These are phyloP conservation scores for Cynara cardunculus DNA, from an alignment of 129 eudicot species.

Conservation along the genomic window DNA sequence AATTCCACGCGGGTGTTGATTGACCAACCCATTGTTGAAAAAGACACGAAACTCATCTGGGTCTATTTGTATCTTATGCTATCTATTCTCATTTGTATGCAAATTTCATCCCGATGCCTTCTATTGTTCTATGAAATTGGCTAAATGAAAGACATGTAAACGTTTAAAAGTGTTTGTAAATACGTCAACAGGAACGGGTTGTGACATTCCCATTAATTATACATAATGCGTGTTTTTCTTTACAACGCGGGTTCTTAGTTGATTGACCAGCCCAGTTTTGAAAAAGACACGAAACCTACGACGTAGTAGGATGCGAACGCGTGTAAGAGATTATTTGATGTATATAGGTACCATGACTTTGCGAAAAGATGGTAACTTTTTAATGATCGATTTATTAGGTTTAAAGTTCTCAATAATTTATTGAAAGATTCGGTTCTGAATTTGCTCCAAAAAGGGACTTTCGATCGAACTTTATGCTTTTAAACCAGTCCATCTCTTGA, in stretches of 20 bases:
- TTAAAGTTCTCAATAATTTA: not conserved
- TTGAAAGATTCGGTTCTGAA: not conserved
- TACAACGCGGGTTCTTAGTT: not conserved
- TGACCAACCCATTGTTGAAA: not conserved
- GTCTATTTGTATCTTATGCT: too few relatives aligned
- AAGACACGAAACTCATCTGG: not conserved
- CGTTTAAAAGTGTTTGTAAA: not conserved
- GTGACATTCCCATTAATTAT: not conserved
- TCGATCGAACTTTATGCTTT: not conserved
- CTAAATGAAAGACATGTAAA: too few relatives aligned
- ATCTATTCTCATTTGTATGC: not conserved
- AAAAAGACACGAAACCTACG: not conserved
- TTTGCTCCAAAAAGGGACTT: too few relatives aligned
- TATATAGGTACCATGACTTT: conserved; percentile 1
- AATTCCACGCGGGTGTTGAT: not conserved
- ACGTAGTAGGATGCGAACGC: not conserved
- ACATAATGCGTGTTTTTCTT: not conserved
- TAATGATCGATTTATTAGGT: not conserved
- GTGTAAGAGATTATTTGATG: not conserved
- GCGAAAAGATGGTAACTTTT: conserved; percentile 10
- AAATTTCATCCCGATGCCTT: not conserved
- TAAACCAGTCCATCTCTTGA: not conserved
- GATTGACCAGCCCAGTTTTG: not conserved
- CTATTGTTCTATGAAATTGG: not conserved
- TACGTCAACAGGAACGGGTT: not conserved